phyloP scores from a whole-genome alignment of 2,329 filamentous ascomycete genomes.

The Dactylonectria estremocensis region DNA sequence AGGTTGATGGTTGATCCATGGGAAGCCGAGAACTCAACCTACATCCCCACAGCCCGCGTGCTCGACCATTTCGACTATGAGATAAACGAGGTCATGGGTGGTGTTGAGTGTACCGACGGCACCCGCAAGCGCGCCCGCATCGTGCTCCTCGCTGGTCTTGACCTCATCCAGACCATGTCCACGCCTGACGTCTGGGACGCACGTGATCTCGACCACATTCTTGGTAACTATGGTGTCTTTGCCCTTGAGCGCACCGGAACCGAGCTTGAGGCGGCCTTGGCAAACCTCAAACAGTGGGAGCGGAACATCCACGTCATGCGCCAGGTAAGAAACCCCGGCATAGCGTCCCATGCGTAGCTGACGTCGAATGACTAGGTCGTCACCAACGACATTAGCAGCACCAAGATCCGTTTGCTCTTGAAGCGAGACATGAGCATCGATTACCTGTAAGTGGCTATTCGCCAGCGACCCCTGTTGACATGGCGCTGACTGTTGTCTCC shows the following conservation, averaged over 20 bases:
- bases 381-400: constrained; percentile 88
- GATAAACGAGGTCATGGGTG: constrained; percentile 84
- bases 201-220: constrained; percentile 88
- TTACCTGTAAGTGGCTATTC: constrained; percentile 63
- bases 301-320: constrained; percentile 91
- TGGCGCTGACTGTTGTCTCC: constrained; percentile 11
- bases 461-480: not conserved
- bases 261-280: constrained; percentile 88
- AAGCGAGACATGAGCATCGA: constrained; percentile 86
- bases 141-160: constrained; percentile 85
- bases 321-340: constrained; percentile 45
- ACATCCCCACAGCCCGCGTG: constrained; percentile 90
- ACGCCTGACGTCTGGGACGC: constrained; percentile 85
- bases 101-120: constrained; percentile 79
- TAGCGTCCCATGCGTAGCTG: constrained; percentile 25
- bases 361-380: constrained; percentile 68
- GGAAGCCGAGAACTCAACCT: constrained; percentile 86
- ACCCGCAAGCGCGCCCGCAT: constrained; percentile 78
- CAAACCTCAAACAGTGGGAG: constrained; percentile 85
- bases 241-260: constrained; percentile 91
- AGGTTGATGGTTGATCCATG: constrained; percentile 88
- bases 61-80: constrained; percentile 93
- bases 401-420: constrained; percentile 85
- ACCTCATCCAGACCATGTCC: constrained; percentile 82
- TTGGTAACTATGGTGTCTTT: constrained; percentile 86